These are phyloP conservation scores for Sabuloglossum arenarium DNA, from an alignment of 495 filamentous ascomycete genomes.

Conservation along the genomic window DNA sequence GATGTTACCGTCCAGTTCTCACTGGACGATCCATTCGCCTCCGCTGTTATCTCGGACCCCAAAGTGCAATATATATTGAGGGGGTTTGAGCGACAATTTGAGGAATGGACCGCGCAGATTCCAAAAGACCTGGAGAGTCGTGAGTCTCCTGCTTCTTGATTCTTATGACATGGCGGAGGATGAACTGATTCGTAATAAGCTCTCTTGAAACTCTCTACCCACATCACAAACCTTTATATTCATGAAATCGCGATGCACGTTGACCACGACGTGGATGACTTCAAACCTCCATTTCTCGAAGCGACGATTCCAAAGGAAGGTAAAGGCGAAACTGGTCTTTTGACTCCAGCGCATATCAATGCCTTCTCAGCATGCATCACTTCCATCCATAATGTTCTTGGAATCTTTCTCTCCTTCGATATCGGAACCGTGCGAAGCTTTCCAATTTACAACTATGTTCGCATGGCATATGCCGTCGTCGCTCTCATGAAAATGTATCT, in stretches of 20 bases:
- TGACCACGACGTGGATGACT: conserved; percentile 44
- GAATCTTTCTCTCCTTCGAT: conserved; percentile 41
- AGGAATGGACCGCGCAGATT: conserved; percentile 39
- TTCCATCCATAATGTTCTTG: conserved; percentile 53
- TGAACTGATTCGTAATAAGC: conserved; percentile 19
- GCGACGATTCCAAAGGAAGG: conserved; percentile 23
- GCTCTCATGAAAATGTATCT: conserved; percentile 78
- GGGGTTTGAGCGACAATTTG: conserved; percentile 54
- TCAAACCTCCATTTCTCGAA: conserved; percentile 27
- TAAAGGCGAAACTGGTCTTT: conserved; percentile 19
- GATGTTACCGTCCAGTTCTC: conserved; percentile 56
- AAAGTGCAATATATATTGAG: conserved; percentile 56
- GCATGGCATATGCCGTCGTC: conserved; percentile 65
- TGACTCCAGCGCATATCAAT: conserved; percentile 43
- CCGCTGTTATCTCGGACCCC: conserved; percentile 45
- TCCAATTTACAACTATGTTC: conserved; percentile 58
- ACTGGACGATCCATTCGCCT: conserved; percentile 47
- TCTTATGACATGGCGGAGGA: not conserved
- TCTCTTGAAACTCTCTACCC: conserved; percentile 34
- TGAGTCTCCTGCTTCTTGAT: conserved; percentile 13
- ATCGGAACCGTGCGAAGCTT: conserved; percentile 41
- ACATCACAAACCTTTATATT: conserved; percentile 56
- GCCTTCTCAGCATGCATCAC: conserved; percentile 51
- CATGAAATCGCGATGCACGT: conserved; percentile 71
- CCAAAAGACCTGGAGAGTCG: conserved; percentile 25